Evolutionary conservation across 441 rosid species (phyloP).

Genomic region (Pelargonium fulgidum): DNA sequence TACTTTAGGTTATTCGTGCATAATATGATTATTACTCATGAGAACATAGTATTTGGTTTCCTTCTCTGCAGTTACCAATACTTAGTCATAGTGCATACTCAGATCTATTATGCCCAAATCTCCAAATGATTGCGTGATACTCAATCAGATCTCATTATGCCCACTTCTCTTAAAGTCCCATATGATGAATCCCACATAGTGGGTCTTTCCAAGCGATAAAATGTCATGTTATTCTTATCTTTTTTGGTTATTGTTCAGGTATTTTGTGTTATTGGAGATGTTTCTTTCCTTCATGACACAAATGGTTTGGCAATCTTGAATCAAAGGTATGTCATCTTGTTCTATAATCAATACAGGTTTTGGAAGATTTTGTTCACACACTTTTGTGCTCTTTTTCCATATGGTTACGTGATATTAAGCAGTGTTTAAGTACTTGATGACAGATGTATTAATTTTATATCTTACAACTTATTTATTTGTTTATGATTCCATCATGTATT

Average conservation of each 20-base stretch:
- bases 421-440: slow-evolving; percentile 7
- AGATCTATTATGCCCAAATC: background rate
- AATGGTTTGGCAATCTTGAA: slow-evolving; percentile 82
- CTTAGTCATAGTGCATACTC: background rate
- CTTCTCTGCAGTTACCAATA: background rate
- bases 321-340: slow-evolving; percentile 45
- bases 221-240: slow-evolving; percentile 9
- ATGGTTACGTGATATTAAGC: background rate
- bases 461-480: background rate
- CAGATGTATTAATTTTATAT: background rate
- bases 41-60: background rate
- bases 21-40: too few species aligned
- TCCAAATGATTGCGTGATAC: too few species aligned
- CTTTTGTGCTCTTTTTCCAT: slow-evolving; percentile 7
- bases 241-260: slow-evolving; percentile 39
- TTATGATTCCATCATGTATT: background rate
- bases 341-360: background rate
- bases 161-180: too few species aligned
- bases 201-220: too few species aligned
- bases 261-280: slow-evolving; percentile 74
- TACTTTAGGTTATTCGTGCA: too few species aligned
- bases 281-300: slow-evolving; percentile 97
- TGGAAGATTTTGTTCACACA: slow-evolving; percentile 13
- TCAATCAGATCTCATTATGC: too few species aligned
- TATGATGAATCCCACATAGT: too few species aligned